phyloP scores from a whole-genome alignment of 2,329 filamentous ascomycete genomes.

The Ceratocystis ficicola region DNA sequence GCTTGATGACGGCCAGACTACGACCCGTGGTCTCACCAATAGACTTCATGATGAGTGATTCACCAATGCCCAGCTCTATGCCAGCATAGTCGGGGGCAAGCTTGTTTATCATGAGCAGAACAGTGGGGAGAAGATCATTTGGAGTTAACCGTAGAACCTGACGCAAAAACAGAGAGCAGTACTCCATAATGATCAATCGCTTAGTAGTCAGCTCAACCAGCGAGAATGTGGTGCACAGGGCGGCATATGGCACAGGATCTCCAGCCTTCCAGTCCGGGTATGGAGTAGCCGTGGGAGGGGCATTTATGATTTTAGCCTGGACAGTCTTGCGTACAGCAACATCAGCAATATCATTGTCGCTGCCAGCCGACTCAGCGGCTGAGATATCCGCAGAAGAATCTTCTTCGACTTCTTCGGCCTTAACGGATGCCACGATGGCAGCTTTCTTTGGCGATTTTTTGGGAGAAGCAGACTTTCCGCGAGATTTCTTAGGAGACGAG shows the following conservation, averaged over 20 bases:
- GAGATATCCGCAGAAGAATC: conserved; percentile 32
- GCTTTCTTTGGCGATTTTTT: conserved; percentile 29
- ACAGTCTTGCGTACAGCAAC: conserved; percentile 70
- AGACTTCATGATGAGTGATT: conserved; percentile 97
- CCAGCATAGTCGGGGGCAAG: conserved; percentile 92
- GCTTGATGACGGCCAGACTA: conserved; percentile 78
- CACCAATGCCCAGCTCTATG: conserved; percentile 94
- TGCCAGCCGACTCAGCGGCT: conserved; percentile 29
- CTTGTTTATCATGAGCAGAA: conserved; percentile 96
- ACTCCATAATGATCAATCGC: conserved; percentile 71
- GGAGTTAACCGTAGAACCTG: conserved; percentile 91
- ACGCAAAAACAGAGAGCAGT: conserved; percentile 80
- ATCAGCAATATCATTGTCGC: conserved; percentile 56
- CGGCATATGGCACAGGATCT: conserved; percentile 82
- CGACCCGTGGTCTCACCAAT: conserved; percentile 91
- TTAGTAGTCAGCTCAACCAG: conserved; percentile 92
- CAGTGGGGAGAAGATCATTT: conserved; percentile 71
- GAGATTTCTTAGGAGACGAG: conserved; percentile 41
- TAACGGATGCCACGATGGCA: conserved; percentile 35
- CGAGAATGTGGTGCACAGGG: conserved; percentile 87
- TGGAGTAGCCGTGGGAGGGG: conserved; percentile 49
- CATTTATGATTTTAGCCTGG: conserved; percentile 59
- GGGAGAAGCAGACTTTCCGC: conserved; percentile 21
- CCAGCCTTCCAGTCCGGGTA: conserved; percentile 92
- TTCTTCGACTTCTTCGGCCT: conserved; percentile 35